A percentile compares a stretch with the other conserved stretches of the same genome.
These are phyloP conservation scores for Perkinsus chesapeaki DNA, from an alignment of 169 alveolate species.

Conservation along the genomic window DNA sequence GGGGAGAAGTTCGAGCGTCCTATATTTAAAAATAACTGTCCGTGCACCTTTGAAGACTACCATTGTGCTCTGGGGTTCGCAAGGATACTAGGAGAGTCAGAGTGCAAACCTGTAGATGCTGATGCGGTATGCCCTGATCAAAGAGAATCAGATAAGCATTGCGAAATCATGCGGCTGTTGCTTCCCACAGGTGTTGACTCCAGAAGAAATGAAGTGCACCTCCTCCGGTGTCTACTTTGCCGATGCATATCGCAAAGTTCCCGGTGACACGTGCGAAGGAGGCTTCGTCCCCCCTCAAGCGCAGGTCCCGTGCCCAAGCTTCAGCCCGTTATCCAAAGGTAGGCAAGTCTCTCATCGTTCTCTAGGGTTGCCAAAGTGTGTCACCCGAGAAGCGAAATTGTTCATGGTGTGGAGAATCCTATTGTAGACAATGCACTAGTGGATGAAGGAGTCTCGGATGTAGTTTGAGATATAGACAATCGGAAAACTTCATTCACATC, in stretches of 20 bases:
- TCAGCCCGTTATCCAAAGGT: constrained; percentile 62
- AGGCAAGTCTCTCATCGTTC: background rate
- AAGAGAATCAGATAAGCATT: background rate
- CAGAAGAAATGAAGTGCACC: constrained; percentile 44
- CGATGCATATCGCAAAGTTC: constrained; percentile 83
- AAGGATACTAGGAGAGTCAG: constrained; percentile 63
- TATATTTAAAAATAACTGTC: constrained; percentile 64
- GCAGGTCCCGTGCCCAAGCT: constrained; percentile 74
- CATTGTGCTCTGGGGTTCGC: constrained; percentile 89
- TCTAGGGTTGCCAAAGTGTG: no score
- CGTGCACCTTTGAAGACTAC: constrained; percentile 86
- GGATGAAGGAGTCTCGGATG: no score
- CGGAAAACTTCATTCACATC: no score
- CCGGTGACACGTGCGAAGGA: constrained; percentile 86
- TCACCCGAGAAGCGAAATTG: no score
- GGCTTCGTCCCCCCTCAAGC: constrained; percentile 79
- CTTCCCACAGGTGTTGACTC: background rate
- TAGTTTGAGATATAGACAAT: no score
- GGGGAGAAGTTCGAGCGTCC: constrained; percentile 73
- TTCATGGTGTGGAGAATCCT: no score
- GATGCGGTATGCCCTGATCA: constrained; percentile 21
- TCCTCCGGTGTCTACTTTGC: constrained; percentile 55
- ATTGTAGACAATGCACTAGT: no score
- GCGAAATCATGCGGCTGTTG: background rate
- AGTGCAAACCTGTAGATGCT: constrained; percentile 62